phyloP scores from a whole-genome alignment of 164 flowering plant species.

The Aristolochia contorta region DNA sequence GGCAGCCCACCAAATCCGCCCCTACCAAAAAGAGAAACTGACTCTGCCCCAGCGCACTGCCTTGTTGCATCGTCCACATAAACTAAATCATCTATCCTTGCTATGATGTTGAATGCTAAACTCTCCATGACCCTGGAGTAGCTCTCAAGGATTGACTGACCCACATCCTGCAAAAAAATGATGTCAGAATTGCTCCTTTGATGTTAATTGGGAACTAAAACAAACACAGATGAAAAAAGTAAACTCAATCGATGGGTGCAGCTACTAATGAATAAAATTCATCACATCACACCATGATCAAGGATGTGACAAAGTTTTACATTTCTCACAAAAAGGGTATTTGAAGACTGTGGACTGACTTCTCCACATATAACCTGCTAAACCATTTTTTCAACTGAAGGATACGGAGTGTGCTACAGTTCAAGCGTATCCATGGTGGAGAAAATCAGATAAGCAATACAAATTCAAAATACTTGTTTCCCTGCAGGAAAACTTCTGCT shows the following conservation, averaged over 20 bases:
- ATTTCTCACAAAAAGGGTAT: too few species aligned
- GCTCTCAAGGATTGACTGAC: constrained; percentile 82
- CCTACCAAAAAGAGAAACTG: constrained; percentile 20
- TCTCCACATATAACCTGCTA: background rate
- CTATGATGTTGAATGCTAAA: constrained; percentile 67
- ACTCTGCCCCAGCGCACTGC: constrained; percentile 26
- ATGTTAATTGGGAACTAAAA: background rate
- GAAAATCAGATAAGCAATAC: too few species aligned
- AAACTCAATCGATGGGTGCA: too few species aligned
- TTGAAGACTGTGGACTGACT: too few species aligned
- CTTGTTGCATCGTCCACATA: constrained; percentile 56
- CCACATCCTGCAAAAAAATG: constrained; percentile 55
- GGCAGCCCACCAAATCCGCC: constrained; percentile 26
- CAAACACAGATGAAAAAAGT: background rate
- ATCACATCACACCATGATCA: background rate
- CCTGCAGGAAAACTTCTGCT: too few species aligned
- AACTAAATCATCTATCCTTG: constrained; percentile 66
- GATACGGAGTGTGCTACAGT: background rate
- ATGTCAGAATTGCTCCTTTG: background rate
- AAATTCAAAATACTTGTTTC: too few species aligned
- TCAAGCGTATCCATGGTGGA: background rate
- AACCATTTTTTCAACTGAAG: background rate
- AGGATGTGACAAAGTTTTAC: too few species aligned
- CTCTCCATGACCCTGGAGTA: constrained; percentile 82
- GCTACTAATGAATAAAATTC: background rate